Conservation (phyloP, 257 asterid genomes). For the Capsicum baccatum region DNA sequence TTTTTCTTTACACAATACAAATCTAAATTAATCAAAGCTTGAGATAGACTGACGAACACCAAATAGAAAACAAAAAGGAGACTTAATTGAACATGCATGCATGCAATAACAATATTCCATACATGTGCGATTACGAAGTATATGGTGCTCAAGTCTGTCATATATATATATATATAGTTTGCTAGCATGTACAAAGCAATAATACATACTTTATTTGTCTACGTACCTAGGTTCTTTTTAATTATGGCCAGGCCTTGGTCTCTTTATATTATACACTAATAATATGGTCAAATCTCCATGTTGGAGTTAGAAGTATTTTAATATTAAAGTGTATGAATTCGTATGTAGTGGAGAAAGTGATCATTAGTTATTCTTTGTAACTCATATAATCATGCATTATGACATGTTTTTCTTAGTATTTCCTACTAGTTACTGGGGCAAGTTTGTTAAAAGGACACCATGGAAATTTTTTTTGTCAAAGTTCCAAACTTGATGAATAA, state of each 20-base stretch:
- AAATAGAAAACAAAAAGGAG: background rate
- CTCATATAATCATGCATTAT: no score
- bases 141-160: constrained; percentile 10
- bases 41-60: background rate
- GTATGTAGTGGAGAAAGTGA: background rate
- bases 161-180: background rate
- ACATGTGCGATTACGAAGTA: constrained; percentile 34
- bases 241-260: background rate
- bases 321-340: background rate
- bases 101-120: constrained; percentile 31
- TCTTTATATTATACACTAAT: background rate
- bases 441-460: no score
- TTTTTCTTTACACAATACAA: background rate
- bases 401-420: no score
- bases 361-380: background rate
- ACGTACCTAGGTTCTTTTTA: constrained; percentile 1
- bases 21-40: background rate
- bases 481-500: no score
- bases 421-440: no score
- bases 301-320: background rate
- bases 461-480: no score
- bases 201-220: constrained; percentile 2
- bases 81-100: constrained; percentile 35
- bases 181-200: background rate
- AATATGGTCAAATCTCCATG: background rate